A percentile compares a stretch with the other conserved stretches of the same genome.
Conservation (phyloP, 2,329 filamentous ascomycete genomes). For the Aureobasidium sp. region DNA sequence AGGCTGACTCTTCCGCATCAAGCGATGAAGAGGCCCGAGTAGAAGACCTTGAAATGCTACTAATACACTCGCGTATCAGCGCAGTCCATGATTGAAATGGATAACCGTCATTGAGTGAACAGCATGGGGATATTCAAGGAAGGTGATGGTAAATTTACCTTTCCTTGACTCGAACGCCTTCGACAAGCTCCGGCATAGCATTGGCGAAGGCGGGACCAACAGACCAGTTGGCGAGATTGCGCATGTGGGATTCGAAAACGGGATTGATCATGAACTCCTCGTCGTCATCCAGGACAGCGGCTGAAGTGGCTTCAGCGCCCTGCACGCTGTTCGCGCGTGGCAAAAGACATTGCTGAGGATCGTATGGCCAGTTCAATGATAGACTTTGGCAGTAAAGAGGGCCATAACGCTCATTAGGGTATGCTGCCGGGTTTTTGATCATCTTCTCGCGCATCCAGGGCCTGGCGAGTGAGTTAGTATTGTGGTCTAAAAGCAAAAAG, state of each 20-base stretch:
- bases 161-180: constrained; percentile 22
- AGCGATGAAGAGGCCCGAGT: background rate
- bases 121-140: background rate
- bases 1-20: background rate
- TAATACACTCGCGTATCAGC: background rate
- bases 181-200: constrained; percentile 24
- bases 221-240: constrained; percentile 72
- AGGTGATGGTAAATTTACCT: constrained; percentile 5
- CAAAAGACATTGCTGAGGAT: constrained; percentile 59
- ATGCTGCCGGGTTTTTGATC: constrained; percentile 43
- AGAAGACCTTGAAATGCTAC: background rate
- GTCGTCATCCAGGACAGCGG: constrained; percentile 22
- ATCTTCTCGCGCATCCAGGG: constrained; percentile 65
- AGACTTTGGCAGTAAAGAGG: constrained; percentile 65
- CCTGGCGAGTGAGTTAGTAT: constrained; percentile 23
- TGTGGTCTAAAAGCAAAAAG: background rate
- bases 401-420: constrained; percentile 74
- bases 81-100: background rate
- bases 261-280: constrained; percentile 75
- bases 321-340: constrained; percentile 16
- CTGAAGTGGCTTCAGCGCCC: constrained; percentile 15
- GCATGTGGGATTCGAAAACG: constrained; percentile 72
- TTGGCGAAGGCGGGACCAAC: constrained; percentile 32
- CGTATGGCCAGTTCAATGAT: constrained; percentile 77
- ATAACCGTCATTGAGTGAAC: background rate